Evolutionary conservation across 768 basidiomycete species (phyloP).

Genomic region (Suillus luteus): DNA sequence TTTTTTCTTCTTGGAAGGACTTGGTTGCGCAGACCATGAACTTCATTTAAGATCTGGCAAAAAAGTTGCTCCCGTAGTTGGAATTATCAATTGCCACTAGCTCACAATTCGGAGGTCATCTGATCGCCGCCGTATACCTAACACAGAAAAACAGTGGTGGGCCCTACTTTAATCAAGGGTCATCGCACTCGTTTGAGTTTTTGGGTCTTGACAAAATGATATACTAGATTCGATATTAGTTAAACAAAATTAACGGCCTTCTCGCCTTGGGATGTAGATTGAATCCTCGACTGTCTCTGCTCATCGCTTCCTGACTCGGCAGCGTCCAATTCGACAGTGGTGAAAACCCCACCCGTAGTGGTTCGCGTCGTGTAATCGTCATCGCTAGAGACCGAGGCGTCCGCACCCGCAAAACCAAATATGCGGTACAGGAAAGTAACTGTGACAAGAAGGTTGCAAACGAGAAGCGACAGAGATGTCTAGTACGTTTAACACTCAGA

Average conservation of each 20-base stretch:
- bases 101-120: background rate
- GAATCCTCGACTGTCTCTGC: background rate
- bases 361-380: slow-evolving; percentile 6
- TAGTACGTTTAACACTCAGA: slow-evolving; percentile 1
- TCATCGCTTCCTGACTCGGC: background rate
- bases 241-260: background rate
- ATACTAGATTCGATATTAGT: background rate
- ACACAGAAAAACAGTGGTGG: background rate
- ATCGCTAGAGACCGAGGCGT: background rate
- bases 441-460: slow-evolving; percentile 5
- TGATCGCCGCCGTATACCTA: background rate
- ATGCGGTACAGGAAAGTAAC: slow-evolving; percentile 7
- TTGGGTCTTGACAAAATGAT: background rate
- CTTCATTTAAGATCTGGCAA: background rate
- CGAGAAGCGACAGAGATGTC: background rate
- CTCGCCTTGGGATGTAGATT: background rate
- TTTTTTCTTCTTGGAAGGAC: background rate
- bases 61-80: background rate
- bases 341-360: background rate
- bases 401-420: background rate
- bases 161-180: background rate
- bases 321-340: background rate
- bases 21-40: background rate
- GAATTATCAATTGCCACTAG: background rate
- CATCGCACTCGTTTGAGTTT: background rate